Conservation (phyloP, 106 monocot genomes). For the Acorus gramineus region DNA sequence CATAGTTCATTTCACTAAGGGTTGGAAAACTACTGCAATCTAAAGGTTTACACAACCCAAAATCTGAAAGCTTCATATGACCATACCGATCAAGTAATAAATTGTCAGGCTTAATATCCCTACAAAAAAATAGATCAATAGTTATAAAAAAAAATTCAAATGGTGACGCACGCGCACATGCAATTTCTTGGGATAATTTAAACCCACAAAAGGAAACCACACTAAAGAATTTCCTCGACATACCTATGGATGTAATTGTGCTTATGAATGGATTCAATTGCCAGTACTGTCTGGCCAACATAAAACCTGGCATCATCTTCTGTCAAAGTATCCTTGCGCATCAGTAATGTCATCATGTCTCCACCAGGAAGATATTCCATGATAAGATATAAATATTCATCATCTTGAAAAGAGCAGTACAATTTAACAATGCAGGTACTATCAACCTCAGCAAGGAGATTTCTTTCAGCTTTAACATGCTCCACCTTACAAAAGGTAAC, state of each 20-base stretch:
- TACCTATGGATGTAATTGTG: constrained; percentile 76
- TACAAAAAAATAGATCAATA: constrained; percentile 13
- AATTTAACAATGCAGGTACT: constrained; percentile 69
- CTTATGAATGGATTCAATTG: constrained; percentile 74
- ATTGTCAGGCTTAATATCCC: constrained; percentile 79
- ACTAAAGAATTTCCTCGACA: not conserved
- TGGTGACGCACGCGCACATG: not conserved
- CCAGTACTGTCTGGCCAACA: constrained; percentile 61
- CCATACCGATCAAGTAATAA: constrained; percentile 62
- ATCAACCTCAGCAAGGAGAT: constrained; percentile 76
- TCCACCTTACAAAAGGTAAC: constrained; percentile 37
- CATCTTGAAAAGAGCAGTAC: constrained; percentile 78
- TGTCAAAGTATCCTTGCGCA: constrained; percentile 68
- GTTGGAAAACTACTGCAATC: constrained; percentile 60
- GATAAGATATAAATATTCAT: constrained; percentile 71
- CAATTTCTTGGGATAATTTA: not conserved
- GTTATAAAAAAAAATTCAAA: not conserved
- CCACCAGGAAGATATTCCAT: constrained; percentile 89
- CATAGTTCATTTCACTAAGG: constrained; percentile 39
- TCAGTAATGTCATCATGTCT: constrained; percentile 79
- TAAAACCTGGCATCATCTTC: constrained; percentile 69
- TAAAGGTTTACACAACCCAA: constrained; percentile 67
- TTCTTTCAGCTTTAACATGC: constrained; percentile 80
- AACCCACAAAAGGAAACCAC: not conserved
- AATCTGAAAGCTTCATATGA: constrained; percentile 87